Percentiles rank a stretch among this genome's conserved stretches.
phyloP scores from a whole-genome alignment of 2,329 filamentous ascomycete species.

The Scopulariopsis brevicaulis region DNA sequence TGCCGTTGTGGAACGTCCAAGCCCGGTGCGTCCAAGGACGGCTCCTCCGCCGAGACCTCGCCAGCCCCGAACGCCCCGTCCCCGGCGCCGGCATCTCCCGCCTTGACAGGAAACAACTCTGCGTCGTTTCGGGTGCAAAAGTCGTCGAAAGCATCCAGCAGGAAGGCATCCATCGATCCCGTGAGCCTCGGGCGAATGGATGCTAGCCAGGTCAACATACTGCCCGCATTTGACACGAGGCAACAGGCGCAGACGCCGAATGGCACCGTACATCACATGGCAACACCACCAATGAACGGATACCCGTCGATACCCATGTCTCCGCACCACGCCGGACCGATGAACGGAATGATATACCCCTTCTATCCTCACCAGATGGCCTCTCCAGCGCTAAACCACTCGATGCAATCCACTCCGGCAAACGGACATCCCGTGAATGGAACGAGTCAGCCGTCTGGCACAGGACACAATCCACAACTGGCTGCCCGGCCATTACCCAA shows the following conservation, averaged over 20 bases:
- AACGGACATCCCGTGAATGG: slow-evolving; percentile 10
- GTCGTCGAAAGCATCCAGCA: slow-evolving; percentile 20
- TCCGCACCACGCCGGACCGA: not conserved
- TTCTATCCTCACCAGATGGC: slow-evolving; percentile 19
- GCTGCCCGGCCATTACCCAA: not conserved
- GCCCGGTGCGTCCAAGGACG: slow-evolving; percentile 10
- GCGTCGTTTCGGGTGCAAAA: slow-evolving; percentile 35
- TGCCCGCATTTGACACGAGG: slow-evolving; percentile 13
- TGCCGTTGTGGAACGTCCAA: slow-evolving; percentile 36
- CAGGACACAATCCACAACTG: not conserved
- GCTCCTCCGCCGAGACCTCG: slow-evolving; percentile 6
- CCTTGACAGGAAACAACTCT: slow-evolving; percentile 14
- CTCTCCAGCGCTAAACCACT: slow-evolving; percentile 11
- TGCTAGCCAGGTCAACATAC: slow-evolving; percentile 36
- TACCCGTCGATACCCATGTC: not conserved
- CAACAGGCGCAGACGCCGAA: not conserved
- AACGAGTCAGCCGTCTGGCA: slow-evolving; percentile 10
- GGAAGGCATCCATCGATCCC: slow-evolving; percentile 39
- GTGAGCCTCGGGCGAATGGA: slow-evolving; percentile 39
- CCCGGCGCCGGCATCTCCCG: not conserved
- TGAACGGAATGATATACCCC: slow-evolving; percentile 16
- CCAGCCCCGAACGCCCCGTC: not conserved
- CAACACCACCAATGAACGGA: not conserved
- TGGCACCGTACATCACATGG: not conserved
- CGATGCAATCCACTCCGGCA: slow-evolving; percentile 8